These are phyloP conservation scores for Liriodendron chinense DNA, from an alignment of 164 flowering plant species.

Conservation along the genomic window DNA sequence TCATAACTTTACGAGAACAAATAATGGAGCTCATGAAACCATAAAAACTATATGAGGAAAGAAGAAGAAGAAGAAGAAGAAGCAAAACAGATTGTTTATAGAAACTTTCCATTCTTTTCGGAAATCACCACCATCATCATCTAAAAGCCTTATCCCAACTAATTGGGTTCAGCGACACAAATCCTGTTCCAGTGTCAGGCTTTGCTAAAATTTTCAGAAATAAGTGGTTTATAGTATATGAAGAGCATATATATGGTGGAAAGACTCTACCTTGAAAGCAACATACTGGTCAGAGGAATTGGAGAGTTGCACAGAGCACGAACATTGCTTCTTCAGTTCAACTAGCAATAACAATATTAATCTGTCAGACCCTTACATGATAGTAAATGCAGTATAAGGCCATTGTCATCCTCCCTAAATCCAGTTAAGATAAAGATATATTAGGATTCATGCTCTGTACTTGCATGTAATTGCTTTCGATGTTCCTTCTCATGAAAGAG, in stretches of 20 bases:
- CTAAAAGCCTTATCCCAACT: no score
- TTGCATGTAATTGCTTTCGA: not conserved
- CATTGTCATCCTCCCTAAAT: not conserved
- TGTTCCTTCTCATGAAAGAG: not conserved
- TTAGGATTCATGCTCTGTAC: not conserved
- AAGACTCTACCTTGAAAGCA: conserved; percentile 72
- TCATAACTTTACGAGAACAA: no score
- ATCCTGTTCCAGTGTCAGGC: no score
- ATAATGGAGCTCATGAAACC: no score
- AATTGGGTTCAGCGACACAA: no score
- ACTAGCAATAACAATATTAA: conserved; percentile 34
- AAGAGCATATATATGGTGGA: not conserved
- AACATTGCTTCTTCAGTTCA: conserved; percentile 73
- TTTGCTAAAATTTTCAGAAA: not conserved
- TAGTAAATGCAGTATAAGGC: not conserved
- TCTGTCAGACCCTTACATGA: not conserved
- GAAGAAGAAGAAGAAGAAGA: no score
- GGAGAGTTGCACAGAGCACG: conserved; percentile 55
- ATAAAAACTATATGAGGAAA: no score
- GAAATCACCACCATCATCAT: no score
- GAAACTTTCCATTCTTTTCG: no score
- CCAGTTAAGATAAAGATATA: not conserved
- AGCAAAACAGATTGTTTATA: no score
- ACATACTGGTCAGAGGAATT: conserved; percentile 61
- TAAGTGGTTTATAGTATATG: not conserved